Evolutionary conservation across 1,139 yeast genomes (phyloP).

Genomic region (Arxiozyma telluris): DNA sequence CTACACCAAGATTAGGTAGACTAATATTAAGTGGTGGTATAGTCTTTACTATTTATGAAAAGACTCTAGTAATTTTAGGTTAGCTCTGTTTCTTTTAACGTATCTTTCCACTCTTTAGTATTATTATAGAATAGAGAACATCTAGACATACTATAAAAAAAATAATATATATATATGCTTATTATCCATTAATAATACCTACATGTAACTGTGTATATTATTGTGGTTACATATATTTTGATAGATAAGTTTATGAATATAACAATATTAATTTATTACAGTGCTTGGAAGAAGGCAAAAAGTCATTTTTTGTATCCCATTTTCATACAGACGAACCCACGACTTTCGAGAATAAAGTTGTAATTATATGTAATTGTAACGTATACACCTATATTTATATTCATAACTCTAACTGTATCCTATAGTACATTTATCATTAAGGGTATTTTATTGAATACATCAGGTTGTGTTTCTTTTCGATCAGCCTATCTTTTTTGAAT

Average conservation of each 20-base stretch:
- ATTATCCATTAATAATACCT: no score
- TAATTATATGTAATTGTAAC: no score
- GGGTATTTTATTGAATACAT: neutral
- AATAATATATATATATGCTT: no score
- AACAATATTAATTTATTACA: no score
- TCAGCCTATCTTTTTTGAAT: neutral
- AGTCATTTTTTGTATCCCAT: neutral
- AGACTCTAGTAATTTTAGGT: constrained; percentile 56
- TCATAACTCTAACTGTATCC: neutral
- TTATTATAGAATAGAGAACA: neutral
- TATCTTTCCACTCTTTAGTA: neutral
- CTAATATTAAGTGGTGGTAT: constrained; percentile 90
- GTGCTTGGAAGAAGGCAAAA: no score
- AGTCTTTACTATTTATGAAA: constrained; percentile 89
- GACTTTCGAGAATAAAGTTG: no score
- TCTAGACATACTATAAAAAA: no score
- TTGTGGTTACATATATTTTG: no score
- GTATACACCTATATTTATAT: neutral
- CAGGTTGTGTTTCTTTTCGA: neutral
- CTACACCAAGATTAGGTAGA: constrained; percentile 92
- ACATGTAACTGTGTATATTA: no score
- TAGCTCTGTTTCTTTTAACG: neutral
- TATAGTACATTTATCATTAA: neutral
- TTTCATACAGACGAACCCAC: neutral
- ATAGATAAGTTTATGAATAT: no score